phyloP scores from a whole-genome alignment of 2,329 filamentous ascomycete species.

The Pseudopithomyces chartarum region DNA sequence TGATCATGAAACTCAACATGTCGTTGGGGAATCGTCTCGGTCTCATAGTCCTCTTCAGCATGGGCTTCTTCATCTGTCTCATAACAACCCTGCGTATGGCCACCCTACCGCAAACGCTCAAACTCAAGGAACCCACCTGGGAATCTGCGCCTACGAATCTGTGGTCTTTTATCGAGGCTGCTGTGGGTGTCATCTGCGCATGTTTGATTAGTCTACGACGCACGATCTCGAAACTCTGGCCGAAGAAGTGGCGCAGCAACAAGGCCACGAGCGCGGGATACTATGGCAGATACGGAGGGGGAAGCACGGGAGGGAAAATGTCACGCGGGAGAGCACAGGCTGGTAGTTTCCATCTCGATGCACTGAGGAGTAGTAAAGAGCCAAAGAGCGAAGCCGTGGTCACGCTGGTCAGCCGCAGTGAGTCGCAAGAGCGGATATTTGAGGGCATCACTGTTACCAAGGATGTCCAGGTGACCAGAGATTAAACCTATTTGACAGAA shows the following conservation, averaged over 20 bases:
- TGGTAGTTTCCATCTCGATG: conserved; percentile 2
- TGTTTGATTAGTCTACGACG: conserved; percentile 32
- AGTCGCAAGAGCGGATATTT: conserved; percentile 8
- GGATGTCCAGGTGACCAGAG: conserved; percentile 1
- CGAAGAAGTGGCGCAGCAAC: conserved; percentile 17
- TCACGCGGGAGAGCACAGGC: not conserved
- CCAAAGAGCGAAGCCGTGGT: not conserved
- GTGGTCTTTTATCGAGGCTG: conserved; percentile 36
- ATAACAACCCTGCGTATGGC: conserved; percentile 32
- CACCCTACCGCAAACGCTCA: conserved; percentile 23
- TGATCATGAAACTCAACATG: conserved; percentile 28
- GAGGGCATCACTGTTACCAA: conserved; percentile 13
- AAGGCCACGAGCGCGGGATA: not conserved
- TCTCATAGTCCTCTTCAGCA: conserved; percentile 27
- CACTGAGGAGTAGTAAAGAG: not conserved
- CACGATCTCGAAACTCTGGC: conserved; percentile 18
- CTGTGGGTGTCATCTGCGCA: conserved; percentile 32
- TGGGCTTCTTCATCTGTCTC: conserved; percentile 34
- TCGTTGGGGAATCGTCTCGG: conserved; percentile 21
- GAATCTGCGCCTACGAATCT: conserved; percentile 33
- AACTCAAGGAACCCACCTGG: conserved; percentile 24
- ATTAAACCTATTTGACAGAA: not conserved
- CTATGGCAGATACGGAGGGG: not conserved
- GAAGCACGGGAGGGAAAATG: not conserved
- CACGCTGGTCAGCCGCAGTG: conserved; percentile 1